Percentiles rank a stretch among this genome's conserved stretches.
Evolutionary conservation across 2,329 filamentous ascomycete species (phyloP).

Genomic region (Colletotrichum tanaceti): DNA sequence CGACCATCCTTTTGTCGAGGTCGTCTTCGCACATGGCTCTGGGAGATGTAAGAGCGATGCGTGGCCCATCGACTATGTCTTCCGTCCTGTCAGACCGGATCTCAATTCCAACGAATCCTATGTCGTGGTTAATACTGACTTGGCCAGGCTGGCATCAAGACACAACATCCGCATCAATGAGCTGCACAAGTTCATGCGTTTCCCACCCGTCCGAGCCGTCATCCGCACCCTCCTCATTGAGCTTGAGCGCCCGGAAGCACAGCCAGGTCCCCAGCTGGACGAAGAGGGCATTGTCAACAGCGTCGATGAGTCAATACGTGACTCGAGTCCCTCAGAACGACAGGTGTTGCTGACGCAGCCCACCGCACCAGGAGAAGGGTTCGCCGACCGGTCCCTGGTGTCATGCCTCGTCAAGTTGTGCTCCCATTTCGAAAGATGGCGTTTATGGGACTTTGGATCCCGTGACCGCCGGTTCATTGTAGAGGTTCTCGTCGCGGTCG

Average conservation of each 20-base stretch:
- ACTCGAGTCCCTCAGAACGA: constrained; percentile 7
- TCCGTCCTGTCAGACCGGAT: not conserved
- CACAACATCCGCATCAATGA: constrained; percentile 18
- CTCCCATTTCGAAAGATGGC: constrained; percentile 23
- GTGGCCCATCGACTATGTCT: constrained; percentile 31
- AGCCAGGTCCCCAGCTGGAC: constrained; percentile 7
- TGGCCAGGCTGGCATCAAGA: constrained; percentile 16
- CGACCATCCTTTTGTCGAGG: constrained; percentile 3
- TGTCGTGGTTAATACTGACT: constrained; percentile 21
- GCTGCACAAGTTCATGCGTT: constrained; percentile 34
- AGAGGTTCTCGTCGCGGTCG: constrained; percentile 11
- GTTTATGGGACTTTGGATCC: constrained; percentile 9
- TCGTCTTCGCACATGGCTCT: constrained; percentile 6
- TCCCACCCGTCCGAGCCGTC: constrained; percentile 23
- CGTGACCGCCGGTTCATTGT: not conserved
- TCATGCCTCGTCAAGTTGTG: constrained; percentile 32
- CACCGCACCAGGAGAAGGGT: constrained; percentile 2
- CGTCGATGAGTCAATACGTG: not conserved
- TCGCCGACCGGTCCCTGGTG: constrained; percentile 25
- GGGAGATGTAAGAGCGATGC: not conserved
- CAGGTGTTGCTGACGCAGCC: constrained; percentile 11
- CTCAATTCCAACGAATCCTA: not conserved
- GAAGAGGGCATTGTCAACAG: constrained; percentile 11
- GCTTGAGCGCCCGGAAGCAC: constrained; percentile 30
- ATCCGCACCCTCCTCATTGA: constrained; percentile 36